phyloP scores from a whole-genome alignment of 2,329 filamentous ascomycete genomes.

The Didymella segeticola region DNA sequence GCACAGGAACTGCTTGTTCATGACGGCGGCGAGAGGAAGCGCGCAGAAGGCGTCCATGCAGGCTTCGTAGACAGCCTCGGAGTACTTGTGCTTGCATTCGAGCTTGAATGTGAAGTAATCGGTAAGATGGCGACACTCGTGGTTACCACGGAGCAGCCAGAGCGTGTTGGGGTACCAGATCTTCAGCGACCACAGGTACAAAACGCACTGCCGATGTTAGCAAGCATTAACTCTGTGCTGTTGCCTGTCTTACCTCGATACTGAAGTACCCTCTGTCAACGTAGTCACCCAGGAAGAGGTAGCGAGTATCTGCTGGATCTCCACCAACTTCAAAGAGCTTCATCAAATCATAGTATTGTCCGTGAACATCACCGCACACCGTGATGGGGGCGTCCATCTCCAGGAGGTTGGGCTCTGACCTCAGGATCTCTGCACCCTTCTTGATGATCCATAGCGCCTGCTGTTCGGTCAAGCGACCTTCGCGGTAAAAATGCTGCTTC shows the following conservation, averaged over 20 bases:
- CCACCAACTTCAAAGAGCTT: slow-evolving; percentile 99
- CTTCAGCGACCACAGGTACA: slow-evolving; percentile 97
- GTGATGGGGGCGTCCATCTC: slow-evolving; percentile 99
- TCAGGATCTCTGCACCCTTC: slow-evolving; percentile 84
- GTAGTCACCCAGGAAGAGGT: slow-evolving; percentile 97
- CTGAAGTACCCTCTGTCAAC: slow-evolving; percentile 98
- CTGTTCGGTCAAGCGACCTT: slow-evolving; percentile 95
- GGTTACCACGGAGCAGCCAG: slow-evolving; percentile 96
- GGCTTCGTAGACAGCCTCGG: slow-evolving; percentile 92
- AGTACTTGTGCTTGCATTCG: slow-evolving; percentile 99
- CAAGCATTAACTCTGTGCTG: neutral
- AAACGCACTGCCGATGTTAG: slow-evolving; percentile 71
- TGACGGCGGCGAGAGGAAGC: slow-evolving; percentile 90
- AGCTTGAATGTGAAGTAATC: slow-evolving; percentile 99
- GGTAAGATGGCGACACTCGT: slow-evolving; percentile 97
- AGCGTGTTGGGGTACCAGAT: slow-evolving; percentile 98
- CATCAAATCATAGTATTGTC: slow-evolving; percentile 99
- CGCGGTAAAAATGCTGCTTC: slow-evolving; percentile 98
- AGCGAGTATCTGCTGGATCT: slow-evolving; percentile 93
- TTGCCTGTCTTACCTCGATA: slow-evolving; percentile 72
- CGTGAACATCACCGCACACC: slow-evolving; percentile 97
- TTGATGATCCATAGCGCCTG: slow-evolving; percentile 96
- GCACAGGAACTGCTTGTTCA: slow-evolving; percentile 99
- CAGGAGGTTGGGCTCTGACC: slow-evolving; percentile 89
- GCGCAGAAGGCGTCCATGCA: slow-evolving; percentile 99